A percentile compares a stretch with the other conserved stretches of the same genome.
Evolutionary conservation across 1,139 yeast genomes (phyloP).

Genomic region (Insectozyma bohioensis): DNA sequence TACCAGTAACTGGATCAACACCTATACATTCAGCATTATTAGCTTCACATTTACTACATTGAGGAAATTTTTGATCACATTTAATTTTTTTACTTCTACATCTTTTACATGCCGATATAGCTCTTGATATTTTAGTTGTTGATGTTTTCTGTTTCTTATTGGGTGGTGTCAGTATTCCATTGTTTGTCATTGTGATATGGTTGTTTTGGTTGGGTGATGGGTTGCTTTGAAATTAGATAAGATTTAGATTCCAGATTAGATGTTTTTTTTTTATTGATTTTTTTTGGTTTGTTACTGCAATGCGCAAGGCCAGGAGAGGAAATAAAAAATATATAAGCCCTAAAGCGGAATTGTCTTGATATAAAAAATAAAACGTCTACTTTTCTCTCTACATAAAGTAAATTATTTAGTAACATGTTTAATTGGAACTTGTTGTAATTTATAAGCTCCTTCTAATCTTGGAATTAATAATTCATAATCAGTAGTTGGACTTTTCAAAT

Average conservation of each 20-base stretch:
- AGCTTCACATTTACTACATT: constrained; percentile 68
- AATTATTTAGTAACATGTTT: too few relatives aligned
- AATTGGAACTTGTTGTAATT: constrained; percentile 33
- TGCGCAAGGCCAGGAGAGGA: too few relatives aligned
- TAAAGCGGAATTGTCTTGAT: too few relatives aligned
- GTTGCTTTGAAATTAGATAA: too few relatives aligned
- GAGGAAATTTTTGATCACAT: constrained; percentile 83
- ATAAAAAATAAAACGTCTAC: too few relatives aligned
- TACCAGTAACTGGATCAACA: constrained; percentile 82
- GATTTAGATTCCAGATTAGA: too few relatives aligned
- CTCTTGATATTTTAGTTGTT: constrained; percentile 39
- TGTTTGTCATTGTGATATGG: too few relatives aligned
- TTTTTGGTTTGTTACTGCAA: too few relatives aligned
- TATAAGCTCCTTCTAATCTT: constrained; percentile 39
- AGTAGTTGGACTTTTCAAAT: constrained; percentile 53
- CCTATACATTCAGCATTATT: constrained; percentile 77
- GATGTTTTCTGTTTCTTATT: constrained; percentile 8
- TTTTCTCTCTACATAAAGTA: too few relatives aligned
- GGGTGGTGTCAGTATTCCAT: constrained; percentile 5
- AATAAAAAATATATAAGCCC: too few relatives aligned
- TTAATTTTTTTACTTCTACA: constrained; percentile 77
- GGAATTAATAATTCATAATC: constrained; percentile 76
- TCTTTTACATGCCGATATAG: constrained; percentile 80
- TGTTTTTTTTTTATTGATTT: too few relatives aligned
- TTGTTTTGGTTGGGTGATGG: too few relatives aligned